Conservation (phyloP, 2,329 filamentous ascomycete species). For the Fusarium pseudocircinatum region DNA sequence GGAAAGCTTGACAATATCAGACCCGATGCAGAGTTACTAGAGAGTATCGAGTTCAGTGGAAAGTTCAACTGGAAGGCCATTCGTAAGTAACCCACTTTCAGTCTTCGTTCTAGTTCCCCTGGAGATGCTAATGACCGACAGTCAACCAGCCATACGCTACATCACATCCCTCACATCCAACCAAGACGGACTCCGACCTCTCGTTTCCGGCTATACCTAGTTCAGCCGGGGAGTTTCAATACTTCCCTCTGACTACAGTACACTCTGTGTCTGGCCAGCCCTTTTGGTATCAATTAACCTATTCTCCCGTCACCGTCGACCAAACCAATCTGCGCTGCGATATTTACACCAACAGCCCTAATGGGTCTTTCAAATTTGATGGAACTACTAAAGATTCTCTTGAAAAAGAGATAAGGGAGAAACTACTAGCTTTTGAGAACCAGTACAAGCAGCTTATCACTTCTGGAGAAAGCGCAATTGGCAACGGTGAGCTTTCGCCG, state of each 20-base stretch:
- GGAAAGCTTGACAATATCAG: rapidly evolving
- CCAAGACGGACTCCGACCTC: rapidly evolving
- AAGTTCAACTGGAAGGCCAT: not conserved
- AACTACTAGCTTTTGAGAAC: not conserved
- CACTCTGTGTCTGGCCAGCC: rapidly evolving
- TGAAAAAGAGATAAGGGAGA: not conserved
- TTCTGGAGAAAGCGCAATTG: rapidly evolving
- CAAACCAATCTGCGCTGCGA: not conserved
- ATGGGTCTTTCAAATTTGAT: too few species aligned
- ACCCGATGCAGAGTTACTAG: not conserved
- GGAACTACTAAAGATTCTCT: rapidly evolving
- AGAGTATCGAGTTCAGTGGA: not conserved
- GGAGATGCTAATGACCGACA: not conserved
- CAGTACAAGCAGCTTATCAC: not conserved
- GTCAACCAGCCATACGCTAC: not conserved
- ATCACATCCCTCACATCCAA: too few species aligned
- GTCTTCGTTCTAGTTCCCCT: rapidly evolving
- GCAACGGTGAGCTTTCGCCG: rapidly evolving
- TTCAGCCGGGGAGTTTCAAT: not conserved
- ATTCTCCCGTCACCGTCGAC: not conserved
- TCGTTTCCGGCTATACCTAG: rapidly evolving
- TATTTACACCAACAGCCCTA: rapidly evolving
- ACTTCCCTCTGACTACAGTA: not conserved
- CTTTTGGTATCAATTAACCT: not conserved
- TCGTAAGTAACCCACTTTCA: rapidly evolving